Evolutionary conservation across 2,329 filamentous ascomycete genomes (phyloP).

Genomic region (Monosporascus sp.): DNA sequence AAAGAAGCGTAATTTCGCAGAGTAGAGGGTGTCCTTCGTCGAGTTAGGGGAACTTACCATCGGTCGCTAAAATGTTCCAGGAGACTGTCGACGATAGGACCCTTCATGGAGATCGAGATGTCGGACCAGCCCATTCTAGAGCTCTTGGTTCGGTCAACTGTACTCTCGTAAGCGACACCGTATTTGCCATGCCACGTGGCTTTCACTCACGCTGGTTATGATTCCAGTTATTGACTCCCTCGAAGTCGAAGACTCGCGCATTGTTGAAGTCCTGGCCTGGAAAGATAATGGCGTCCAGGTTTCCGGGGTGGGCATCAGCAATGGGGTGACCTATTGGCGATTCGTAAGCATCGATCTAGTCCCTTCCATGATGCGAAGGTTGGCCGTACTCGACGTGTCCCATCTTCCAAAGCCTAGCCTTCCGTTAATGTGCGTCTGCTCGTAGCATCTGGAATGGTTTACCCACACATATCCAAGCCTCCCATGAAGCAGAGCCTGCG

Average conservation of each 20-base stretch:
- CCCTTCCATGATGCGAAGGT: not conserved
- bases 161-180: slow-evolving; percentile 4
- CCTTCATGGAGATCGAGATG: slow-evolving; percentile 69
- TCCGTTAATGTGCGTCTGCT: slow-evolving; percentile 14
- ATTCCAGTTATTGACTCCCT: slow-evolving; percentile 71
- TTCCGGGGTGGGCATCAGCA: slow-evolving; percentile 73
- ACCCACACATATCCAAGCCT: slow-evolving; percentile 71
- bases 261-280: slow-evolving; percentile 94
- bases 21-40: too few species aligned
- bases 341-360: slow-evolving; percentile 7
- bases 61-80: slow-evolving; percentile 74
- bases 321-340: slow-evolving; percentile 59
- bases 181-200: not conserved
- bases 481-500: slow-evolving; percentile 83
- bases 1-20: not conserved
- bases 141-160: slow-evolving; percentile 68
- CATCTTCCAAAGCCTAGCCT: slow-evolving; percentile 70
- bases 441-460: too few species aligned
- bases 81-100: slow-evolving; percentile 70
- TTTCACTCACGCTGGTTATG: slow-evolving; percentile 63
- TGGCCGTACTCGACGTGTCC: slow-evolving; percentile 67
- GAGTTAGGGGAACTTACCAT: slow-evolving; percentile 47
- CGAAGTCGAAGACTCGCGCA: slow-evolving; percentile 75
- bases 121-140: slow-evolving; percentile 94
- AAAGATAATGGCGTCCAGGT: slow-evolving; percentile 72